A percentile compares a stretch with the other conserved stretches of the same genome.
phyloP scores from a whole-genome alignment of 495 filamentous ascomycete species.

The Penicillium diatomitis region DNA sequence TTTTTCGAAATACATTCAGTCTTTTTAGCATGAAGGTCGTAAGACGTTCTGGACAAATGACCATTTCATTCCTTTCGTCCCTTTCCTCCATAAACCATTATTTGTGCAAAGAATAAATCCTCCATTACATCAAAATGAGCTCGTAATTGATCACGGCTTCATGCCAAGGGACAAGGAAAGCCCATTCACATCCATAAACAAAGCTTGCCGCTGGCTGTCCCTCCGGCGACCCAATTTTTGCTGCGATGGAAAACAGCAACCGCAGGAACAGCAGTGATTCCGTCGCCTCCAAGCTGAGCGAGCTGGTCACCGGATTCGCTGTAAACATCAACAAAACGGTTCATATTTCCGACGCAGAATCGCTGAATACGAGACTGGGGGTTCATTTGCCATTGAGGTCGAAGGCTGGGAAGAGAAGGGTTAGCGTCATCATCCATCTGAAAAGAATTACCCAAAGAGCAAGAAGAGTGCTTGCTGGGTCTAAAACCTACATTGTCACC shows the following conservation, averaged over 20 bases:
- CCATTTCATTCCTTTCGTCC: no score
- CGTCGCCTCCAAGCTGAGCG: slow-evolving; percentile 79
- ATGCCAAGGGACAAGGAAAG: not conserved
- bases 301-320: slow-evolving; percentile 72
- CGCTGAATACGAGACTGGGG: slow-evolving; percentile 71
- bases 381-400: slow-evolving; percentile 81
- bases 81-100: no score
- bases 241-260: slow-evolving; percentile 85
- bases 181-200: slow-evolving; percentile 74
- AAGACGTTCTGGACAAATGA: no score
- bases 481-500: slow-evolving; percentile 53
- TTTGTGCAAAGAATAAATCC: no score
- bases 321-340: slow-evolving; percentile 90
- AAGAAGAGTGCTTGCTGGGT: not conserved
- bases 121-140: no score
- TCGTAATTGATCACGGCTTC: no score
- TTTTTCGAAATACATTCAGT: slow-evolving; percentile 18
- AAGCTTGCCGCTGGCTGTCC: slow-evolving; percentile 86
- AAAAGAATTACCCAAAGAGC: not conserved
- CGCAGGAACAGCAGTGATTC: slow-evolving; percentile 88
- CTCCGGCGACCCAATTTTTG: slow-evolving; percentile 84
- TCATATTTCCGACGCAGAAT: slow-evolving; percentile 96
- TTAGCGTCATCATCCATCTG: not conserved
- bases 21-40: not conserved
- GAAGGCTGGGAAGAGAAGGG: slow-evolving; percentile 51